Percentiles rank a stretch among this genome's conserved stretches.
Conservation (phyloP, 805 yeast species). For the Ogataea angusta region DNA sequence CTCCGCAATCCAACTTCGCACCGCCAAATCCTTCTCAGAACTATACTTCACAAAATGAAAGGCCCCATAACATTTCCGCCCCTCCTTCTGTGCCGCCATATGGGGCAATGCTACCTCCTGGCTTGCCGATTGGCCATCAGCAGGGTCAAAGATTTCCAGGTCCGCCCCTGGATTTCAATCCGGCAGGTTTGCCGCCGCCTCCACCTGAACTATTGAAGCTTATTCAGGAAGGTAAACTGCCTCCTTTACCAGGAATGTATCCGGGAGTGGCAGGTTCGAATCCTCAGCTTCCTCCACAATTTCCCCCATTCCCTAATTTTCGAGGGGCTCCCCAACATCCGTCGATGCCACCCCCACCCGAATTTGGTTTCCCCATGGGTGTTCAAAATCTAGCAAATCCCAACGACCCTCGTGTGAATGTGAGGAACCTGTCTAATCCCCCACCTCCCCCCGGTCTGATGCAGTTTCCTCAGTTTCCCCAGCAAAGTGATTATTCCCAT, state of each 20-base stretch:
- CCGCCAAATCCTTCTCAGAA: no score
- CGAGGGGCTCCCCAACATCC: not conserved
- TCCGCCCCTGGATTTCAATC: constrained; percentile 14
- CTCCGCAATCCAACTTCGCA: not conserved
- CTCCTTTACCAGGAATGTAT: constrained; percentile 28
- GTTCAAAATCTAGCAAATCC: not conserved
- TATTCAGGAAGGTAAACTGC: constrained; percentile 28
- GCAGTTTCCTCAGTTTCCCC: not conserved
- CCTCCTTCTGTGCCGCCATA: not conserved
- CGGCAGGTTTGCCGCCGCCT: constrained; percentile 24
- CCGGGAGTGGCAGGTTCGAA: constrained; percentile 3
- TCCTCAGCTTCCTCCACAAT: no score
- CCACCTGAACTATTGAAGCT: constrained; percentile 29
- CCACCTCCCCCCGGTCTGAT: not conserved
- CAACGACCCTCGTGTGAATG: not conserved
- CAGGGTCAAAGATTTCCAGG: constrained; percentile 8
- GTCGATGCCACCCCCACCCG: constrained; percentile 2
- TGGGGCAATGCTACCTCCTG: not conserved
- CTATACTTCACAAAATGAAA: no score
- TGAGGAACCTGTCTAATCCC: not conserved
- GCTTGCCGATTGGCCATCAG: not conserved
- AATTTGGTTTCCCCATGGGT: constrained; percentile 2
- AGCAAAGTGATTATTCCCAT: not conserved
- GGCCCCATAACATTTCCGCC: not conserved
- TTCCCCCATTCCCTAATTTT: not conserved